These are phyloP conservation scores for Corymbia citriodora DNA, from an alignment of 441 rosid genomes.

Conservation along the genomic window DNA sequence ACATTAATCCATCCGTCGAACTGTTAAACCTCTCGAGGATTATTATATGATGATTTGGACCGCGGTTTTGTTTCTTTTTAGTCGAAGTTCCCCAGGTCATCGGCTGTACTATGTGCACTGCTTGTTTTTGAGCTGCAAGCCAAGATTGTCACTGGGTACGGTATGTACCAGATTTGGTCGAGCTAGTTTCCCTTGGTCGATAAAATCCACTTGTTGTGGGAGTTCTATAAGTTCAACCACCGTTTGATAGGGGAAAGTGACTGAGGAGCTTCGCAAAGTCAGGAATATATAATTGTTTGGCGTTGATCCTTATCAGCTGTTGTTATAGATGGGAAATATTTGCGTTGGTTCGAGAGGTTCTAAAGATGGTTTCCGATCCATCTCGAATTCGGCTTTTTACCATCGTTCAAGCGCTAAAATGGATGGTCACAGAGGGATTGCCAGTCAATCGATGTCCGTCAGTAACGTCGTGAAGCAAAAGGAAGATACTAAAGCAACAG, in stretches of 20 bases:
- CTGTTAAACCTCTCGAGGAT: no score
- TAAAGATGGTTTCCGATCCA: constrained; percentile 26
- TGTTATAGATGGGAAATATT: constrained; percentile 42
- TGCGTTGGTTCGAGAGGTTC: constrained; percentile 38
- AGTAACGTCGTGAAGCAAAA: background rate
- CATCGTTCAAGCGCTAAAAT: constrained; percentile 2
- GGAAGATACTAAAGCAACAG: constrained; percentile 10
- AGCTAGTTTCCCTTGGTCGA: no score
- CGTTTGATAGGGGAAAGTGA: no score
- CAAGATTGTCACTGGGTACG: no score
- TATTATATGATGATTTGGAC: background rate
- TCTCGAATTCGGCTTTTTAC: constrained; percentile 23
- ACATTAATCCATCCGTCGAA: background rate
- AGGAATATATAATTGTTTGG: background rate
- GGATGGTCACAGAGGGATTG: background rate
- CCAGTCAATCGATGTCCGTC: background rate
- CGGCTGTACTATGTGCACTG: background rate
- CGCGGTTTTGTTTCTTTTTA: background rate
- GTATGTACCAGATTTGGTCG: no score
- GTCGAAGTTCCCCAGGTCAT: background rate
- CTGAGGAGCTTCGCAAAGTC: background rate
- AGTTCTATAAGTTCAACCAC: no score
- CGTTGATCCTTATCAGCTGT: background rate
- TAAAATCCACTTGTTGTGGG: no score
- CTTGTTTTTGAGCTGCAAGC: background rate